phyloP scores from a whole-genome alignment of 179 eudicot species.

The Silene coronaria region DNA sequence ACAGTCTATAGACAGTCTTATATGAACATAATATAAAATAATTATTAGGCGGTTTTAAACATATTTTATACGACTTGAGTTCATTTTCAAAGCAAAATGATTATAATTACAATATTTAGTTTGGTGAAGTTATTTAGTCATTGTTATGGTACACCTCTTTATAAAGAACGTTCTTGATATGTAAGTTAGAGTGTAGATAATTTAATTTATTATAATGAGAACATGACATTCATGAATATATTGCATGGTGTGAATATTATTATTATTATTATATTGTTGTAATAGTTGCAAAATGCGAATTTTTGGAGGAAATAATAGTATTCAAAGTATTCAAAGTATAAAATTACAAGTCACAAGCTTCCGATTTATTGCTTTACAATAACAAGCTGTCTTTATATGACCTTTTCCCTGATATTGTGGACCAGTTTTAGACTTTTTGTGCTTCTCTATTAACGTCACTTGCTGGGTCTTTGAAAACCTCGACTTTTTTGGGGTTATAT shows the following conservation, averaged over 20 bases:
- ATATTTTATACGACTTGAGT: too few relatives aligned
- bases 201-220: not conserved
- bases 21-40: too few relatives aligned
- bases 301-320: too few relatives aligned
- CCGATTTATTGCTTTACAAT: not conserved
- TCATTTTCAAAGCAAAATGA: too few relatives aligned
- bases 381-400: not conserved
- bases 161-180: too few relatives aligned
- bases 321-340: too few relatives aligned
- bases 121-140: too few relatives aligned
- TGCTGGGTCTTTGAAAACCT: not conserved
- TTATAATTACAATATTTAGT: too few relatives aligned
- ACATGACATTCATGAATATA: not conserved
- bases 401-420: conserved; percentile 3
- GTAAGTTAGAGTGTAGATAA: not conserved
- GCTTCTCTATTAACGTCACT: not conserved
- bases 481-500: not conserved
- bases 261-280: not conserved
- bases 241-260: not conserved
- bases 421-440: not conserved
- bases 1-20: too few relatives aligned
- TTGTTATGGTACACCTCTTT: too few relatives aligned
- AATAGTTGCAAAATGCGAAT: too few relatives aligned
- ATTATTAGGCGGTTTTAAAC: too few relatives aligned
- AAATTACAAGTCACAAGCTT: not conserved